Conservation (phyloP, 2,329 filamentous ascomycete species). For the Teratosphaeria destructans region DNA sequence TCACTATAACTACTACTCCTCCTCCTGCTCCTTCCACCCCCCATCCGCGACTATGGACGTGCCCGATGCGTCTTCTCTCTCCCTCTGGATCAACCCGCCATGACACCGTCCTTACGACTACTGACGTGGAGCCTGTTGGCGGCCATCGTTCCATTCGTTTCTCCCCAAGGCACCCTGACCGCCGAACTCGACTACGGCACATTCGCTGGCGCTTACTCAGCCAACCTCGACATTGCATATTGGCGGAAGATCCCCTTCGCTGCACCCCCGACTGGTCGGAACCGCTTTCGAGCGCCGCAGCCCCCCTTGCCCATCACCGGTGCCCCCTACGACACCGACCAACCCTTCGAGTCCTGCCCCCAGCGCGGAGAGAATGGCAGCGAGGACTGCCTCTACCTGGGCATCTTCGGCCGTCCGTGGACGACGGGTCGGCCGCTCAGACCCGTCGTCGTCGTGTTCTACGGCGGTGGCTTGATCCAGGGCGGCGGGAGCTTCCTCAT, state of each 20-base stretch:
- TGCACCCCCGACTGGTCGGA: conserved; percentile 41
- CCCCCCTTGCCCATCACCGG: conserved; percentile 40
- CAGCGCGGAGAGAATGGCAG: conserved; percentile 21
- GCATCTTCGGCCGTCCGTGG: conserved; percentile 51
- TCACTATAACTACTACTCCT: too few relatives aligned
- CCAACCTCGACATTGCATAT: conserved; percentile 11
- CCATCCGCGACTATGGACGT: not conserved
- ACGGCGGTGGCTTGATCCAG: conserved; percentile 52
- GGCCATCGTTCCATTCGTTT: not conserved
- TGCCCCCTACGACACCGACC: conserved; percentile 45
- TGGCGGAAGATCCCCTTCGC: conserved; percentile 47
- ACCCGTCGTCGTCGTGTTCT: conserved; percentile 51
- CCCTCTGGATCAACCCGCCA: not conserved
- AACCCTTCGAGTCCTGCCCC: conserved; percentile 27
- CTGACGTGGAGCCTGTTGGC: not conserved
- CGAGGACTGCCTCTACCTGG: conserved; percentile 34
- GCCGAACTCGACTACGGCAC: conserved; percentile 13
- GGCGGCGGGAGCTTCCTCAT: conserved; percentile 46
- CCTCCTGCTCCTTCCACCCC: not conserved
- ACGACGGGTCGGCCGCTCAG: conserved; percentile 31
- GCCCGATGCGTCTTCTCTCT: not conserved
- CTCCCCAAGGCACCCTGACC: conserved; percentile 1
- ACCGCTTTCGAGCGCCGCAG: conserved; percentile 52
- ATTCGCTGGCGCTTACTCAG: conserved; percentile 12
- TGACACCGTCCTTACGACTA: not conserved